Conservation (phyloP, 495 filamentous ascomycete species). For the Aspergillus diversus region DNA sequence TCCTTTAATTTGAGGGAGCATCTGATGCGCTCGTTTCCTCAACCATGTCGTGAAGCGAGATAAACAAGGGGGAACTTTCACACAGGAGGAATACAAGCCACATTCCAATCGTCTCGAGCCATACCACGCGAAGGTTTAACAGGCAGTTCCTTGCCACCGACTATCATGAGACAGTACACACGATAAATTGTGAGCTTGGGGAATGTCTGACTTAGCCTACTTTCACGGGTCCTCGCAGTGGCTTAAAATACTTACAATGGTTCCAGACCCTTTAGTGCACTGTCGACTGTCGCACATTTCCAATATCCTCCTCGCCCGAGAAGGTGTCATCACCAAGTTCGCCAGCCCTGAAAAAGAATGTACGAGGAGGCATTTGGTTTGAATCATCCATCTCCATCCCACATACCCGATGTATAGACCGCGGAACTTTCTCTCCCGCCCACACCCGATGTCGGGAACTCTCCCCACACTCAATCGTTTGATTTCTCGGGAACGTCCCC, state of each 20-base stretch:
- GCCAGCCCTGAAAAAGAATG: neutral
- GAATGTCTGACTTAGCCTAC: neutral
- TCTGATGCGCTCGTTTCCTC: neutral
- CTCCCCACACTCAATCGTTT: neutral
- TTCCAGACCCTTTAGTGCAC: neutral
- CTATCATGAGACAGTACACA: neutral
- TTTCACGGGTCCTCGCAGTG: neutral
- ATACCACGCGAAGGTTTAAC: neutral
- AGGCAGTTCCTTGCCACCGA: neutral
- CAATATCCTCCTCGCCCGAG: neutral
- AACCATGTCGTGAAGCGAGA: neutral
- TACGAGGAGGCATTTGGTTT: neutral
- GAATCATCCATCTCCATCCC: neutral
- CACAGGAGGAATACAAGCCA: neutral
- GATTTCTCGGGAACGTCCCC: neutral
- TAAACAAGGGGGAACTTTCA: neutral
- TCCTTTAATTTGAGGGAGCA: neutral
- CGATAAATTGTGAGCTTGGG: neutral
- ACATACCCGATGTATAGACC: neutral
- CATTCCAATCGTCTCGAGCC: neutral
- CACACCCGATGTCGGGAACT: slow-evolving; percentile 2
- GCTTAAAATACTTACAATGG: neutral
- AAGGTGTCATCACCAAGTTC: neutral
- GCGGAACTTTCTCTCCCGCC: slow-evolving; percentile 4
- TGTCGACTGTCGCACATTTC: neutral